phyloP scores from a whole-genome alignment of 768 basidiomycete species.

The Suillus lakei region DNA sequence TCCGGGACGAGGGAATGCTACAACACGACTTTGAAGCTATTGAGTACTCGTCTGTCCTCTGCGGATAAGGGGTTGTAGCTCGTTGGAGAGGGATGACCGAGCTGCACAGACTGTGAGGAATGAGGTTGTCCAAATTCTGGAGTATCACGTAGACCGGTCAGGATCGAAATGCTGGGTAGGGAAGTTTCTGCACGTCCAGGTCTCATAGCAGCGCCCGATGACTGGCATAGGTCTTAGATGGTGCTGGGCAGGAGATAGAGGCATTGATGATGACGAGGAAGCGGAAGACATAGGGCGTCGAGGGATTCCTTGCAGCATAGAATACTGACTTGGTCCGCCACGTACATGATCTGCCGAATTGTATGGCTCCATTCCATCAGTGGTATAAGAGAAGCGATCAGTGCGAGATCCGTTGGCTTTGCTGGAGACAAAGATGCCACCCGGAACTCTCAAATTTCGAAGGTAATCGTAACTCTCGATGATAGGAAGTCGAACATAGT shows the following conservation, averaged over 20 bases:
- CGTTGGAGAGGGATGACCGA: constrained; percentile 29
- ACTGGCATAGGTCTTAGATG: constrained; percentile 12
- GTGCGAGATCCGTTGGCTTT: constrained; percentile 48
- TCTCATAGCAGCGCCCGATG: constrained; percentile 11
- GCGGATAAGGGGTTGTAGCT: constrained; percentile 48
- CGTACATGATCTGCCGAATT: constrained; percentile 9
- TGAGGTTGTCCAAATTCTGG: constrained; percentile 8
- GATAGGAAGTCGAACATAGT: constrained; percentile 71
- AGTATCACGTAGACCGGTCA: constrained; percentile 15
- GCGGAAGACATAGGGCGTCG: constrained; percentile 18
- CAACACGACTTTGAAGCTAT: constrained; percentile 57
- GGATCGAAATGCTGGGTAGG: constrained; percentile 28
- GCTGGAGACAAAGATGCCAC: constrained; percentile 74
- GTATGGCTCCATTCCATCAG: constrained; percentile 24
- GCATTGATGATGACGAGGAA: constrained; percentile 19
- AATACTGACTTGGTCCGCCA: constrained; percentile 12
- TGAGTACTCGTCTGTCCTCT: constrained; percentile 63
- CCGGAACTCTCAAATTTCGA: constrained; percentile 66
- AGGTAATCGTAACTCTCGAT: constrained; percentile 79
- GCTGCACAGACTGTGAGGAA: constrained; percentile 20
- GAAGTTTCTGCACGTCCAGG: constrained; percentile 14
- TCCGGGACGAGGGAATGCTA: constrained; percentile 26
- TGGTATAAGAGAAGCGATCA: constrained; percentile 23
- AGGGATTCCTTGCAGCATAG: constrained; percentile 19
- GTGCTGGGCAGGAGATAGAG: constrained; percentile 18